Evolutionary conservation across 495 filamentous ascomycete species (phyloP), one percentile per base, ranked within the genome.

Genomic region (Tuber melanosporum): DNA sequence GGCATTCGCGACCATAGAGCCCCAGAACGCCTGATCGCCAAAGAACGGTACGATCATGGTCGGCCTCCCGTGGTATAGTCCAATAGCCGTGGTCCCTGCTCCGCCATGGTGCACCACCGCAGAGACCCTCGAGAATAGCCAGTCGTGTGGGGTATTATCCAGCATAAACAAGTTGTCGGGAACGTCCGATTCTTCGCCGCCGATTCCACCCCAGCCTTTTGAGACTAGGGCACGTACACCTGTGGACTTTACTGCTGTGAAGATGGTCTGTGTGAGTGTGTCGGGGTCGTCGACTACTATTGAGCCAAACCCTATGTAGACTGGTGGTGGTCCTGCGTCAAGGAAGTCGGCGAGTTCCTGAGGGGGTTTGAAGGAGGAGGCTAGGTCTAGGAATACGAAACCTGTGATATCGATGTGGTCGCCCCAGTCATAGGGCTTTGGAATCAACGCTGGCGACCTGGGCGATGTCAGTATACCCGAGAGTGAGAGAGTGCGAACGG

Each of bases 11-110:
- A 94, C 87, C 89, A 93, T 93, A 7, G 87, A 84, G 15, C 92
- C 93, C 93, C 93, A 97, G 83, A 95, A 95, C 22, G 89, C 87
- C 84, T 97, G 93, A 77, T 92, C 90, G 0, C 90, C 90, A 79
- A 92, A 92, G 83, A 92, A 92, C 8, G 90, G 90, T 2, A 91
- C 89, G 44, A 92, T 86, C 86, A 91, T 89, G 26, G 89, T 91
- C 36, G 90, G 90, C 76, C 87, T 89, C 0, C 89, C 90, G 74
- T 87, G 89, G 81, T 89, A 89, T 41, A 92, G 85, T 22, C 89
- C 88, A 32, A 89, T 90, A 5, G 90, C 90, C 8, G 90, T 91
- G 1, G 90, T 92, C 3, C 90, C 90, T 1, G 90, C 90, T 2
- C 90, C 90, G 5, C 90, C 90, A 76, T 91, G 90, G 74, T 91